phyloP scores from a whole-genome alignment of 805 yeast genomes.

The Metschnikowia lunata region DNA sequence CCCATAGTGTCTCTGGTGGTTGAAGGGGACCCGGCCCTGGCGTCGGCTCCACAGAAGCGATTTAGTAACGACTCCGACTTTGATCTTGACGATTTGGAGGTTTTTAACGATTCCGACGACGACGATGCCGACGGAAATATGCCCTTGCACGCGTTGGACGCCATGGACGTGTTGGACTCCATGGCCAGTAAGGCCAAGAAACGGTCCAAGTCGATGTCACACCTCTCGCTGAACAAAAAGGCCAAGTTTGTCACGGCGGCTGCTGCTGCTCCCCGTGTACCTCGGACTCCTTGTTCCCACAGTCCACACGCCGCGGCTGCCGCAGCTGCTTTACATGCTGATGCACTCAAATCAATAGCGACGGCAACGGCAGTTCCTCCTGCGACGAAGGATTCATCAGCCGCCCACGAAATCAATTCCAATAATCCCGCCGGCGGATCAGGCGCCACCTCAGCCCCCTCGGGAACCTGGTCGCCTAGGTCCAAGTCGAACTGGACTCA shows the following conservation, averaged over 20 bases:
- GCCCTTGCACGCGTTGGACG: neutral
- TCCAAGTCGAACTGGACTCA: conserved; percentile 61
- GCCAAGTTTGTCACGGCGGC: conserved; percentile 60
- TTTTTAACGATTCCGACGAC: conserved; percentile 41
- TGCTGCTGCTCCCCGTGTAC: conserved; percentile 77
- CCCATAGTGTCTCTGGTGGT: conserved; percentile 5
- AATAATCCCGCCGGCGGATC: neutral
- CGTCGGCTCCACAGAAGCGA: neutral
- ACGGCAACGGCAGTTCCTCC: conserved; percentile 22
- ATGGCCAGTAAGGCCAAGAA: conserved; percentile 32
- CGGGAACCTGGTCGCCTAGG: conserved; percentile 4
- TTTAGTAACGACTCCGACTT: conserved; percentile 32
- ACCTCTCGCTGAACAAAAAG: conserved; percentile 46
- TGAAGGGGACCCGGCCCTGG: too few relatives aligned
- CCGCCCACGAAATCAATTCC: neutral
- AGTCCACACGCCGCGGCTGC: conserved; percentile 67
- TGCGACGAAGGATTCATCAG: neutral
- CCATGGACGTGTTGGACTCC: neutral
- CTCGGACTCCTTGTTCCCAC: conserved; percentile 54
- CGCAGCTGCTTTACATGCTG: conserved; percentile 69
- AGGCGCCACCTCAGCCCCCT: too few relatives aligned
- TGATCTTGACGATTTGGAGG: conserved; percentile 49
- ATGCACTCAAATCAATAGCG: conserved; percentile 50
- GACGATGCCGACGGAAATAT: conserved; percentile 37
- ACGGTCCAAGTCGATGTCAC: conserved; percentile 64